Evolutionary conservation across 1,284 basidiomycete species (phyloP), one percentile per base, ranked within the genome.

Genomic region (Irpex rosettiformis): DNA sequence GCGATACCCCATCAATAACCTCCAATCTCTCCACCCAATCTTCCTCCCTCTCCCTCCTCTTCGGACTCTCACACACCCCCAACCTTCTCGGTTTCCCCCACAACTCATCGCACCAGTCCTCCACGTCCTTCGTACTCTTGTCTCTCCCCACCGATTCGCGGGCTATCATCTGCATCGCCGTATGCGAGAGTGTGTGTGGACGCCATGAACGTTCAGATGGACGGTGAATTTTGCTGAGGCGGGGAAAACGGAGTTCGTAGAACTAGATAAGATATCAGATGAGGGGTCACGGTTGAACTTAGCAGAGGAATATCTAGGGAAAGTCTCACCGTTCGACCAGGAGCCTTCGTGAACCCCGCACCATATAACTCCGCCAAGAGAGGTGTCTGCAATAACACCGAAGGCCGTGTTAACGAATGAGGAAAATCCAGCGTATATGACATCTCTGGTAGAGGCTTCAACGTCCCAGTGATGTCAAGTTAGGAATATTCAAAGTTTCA

Each of bases 181-280:
- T 66, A 7, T 85, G 70, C 7, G 75, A 72, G 13, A 16, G 13
- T 3, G 1, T 3, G 4, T 16, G 33, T 3, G 4, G 33, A 21
- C 69, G 73, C 84, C 89, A 92, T 8, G 75, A 69, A 16, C 91
- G 81, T 58, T 92, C 89, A 11, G 66, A 71, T 0, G 72, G 65
- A 4, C 85, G 81, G 67, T 82, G 84, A 3, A 88, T 73, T 67
- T 93, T 93, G 28, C 79, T 76, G 24, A 94, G 77, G 47, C 93
- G 79, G 0, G 93, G 91, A 71, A 91, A 95, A 4, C 93, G 86
- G 3, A 94, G 76, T 66, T 91, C 91, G 66, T 94, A 94, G 62
- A 86, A 78, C 89, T 93, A 11, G 1, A 28, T 56, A 37, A 52
- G 33, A 28, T n/a, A 7, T 52, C 40, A 52, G 58, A 22, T 33